Evolutionary conservation across 2,329 filamentous ascomycete genomes (phyloP).

Genomic region (Fusarium subglutinans): DNA sequence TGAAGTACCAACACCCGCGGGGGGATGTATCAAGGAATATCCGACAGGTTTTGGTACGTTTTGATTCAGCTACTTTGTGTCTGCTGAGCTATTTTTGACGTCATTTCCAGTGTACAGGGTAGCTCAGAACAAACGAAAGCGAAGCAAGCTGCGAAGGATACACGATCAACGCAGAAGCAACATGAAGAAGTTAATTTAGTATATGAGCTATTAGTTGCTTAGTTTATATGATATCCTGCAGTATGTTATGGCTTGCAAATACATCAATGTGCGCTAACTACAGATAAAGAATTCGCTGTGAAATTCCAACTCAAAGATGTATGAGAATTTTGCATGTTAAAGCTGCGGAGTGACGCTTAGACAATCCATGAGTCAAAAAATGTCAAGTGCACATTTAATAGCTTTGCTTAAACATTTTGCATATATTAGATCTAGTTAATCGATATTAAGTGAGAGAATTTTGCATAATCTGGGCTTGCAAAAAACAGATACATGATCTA

Average conservation of each 20-base stretch:
- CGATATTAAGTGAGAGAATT: background rate
- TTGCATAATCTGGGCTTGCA: background rate
- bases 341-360: rapidly evolving
- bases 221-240: rapidly evolving
- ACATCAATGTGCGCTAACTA: rapidly evolving
- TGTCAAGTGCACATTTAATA: no score
- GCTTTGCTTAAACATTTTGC: rapidly evolving
- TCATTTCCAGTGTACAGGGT: background rate
- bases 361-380: rapidly evolving
- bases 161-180: no score
- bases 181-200: no score
- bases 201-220: rapidly evolving
- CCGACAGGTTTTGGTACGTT: background rate
- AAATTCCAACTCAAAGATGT: background rate
- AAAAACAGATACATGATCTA: background rate
- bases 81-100: background rate
- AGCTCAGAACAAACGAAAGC: background rate
- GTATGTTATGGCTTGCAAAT: background rate
- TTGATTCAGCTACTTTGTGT: background rate
- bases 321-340: rapidly evolving
- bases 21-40: rapidly evolving
- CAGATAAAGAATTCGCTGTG: rapidly evolving
- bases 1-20: no score
- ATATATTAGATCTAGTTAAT: background rate
- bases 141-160: no score